Percentiles rank a stretch among this genome's conserved stretches.
Evolutionary conservation across 257 asterid genomes (phyloP).

Genomic region (Leptodermis oblonga): DNA sequence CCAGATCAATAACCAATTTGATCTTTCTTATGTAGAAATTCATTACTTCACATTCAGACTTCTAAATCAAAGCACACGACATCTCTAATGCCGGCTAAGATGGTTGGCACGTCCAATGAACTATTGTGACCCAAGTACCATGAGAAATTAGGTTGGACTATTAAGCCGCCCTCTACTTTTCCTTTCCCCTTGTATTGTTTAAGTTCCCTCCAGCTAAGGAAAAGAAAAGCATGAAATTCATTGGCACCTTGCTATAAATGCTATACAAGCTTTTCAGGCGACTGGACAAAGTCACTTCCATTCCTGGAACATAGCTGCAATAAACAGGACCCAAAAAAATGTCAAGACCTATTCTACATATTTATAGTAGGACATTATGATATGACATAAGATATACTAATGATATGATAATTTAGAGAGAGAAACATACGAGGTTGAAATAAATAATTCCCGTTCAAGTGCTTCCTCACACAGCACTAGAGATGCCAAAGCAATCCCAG

Average conservation of each 20-base stretch:
- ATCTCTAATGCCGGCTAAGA: not conserved
- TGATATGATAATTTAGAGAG: slow-evolving; percentile 10
- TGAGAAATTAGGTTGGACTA: not conserved
- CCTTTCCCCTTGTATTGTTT: not conserved
- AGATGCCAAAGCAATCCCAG: slow-evolving; percentile 82
- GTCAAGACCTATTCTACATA: not conserved
- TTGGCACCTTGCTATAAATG: slow-evolving; percentile 76
- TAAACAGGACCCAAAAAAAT: not conserved
- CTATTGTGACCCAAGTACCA: not conserved
- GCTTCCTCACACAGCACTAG: slow-evolving; percentile 95
- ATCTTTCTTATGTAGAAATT: not conserved
- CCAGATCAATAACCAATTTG: not conserved
- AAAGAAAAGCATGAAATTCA: slow-evolving; percentile 1
- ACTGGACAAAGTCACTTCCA: slow-evolving; percentile 90
- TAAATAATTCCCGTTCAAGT: slow-evolving; percentile 81
- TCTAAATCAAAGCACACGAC: not conserved
- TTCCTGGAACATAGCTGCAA: slow-evolving; percentile 94
- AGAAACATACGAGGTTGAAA: slow-evolving; percentile 84
- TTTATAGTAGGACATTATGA: not conserved
- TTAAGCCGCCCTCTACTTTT: not conserved
- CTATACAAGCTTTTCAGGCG: slow-evolving; percentile 94
- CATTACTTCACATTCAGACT: not conserved
- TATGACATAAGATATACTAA: slow-evolving; percentile 3
- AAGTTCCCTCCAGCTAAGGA: not conserved
- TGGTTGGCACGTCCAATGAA: not conserved